These are phyloP conservation scores for Annulohypoxylon nitens DNA, from an alignment of 495 filamentous ascomycete species.

Conservation along the genomic window DNA sequence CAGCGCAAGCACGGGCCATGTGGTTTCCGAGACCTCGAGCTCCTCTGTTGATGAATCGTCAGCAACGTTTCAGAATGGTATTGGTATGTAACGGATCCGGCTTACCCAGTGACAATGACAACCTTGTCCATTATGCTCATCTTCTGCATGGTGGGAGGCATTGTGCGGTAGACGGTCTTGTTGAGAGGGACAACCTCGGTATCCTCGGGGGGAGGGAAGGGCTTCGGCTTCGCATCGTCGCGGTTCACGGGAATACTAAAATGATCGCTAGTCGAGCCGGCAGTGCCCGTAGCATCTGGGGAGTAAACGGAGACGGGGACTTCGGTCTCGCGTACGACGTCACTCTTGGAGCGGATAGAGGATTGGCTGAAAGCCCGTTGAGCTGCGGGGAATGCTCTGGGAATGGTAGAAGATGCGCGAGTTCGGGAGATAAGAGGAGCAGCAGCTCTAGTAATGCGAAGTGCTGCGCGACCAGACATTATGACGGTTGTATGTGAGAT, in stretches of 20 bases:
- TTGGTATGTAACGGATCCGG: slow-evolving; percentile 16
- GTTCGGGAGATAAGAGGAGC: slow-evolving; percentile 51
- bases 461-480: slow-evolving; percentile 60
- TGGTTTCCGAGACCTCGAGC: slow-evolving; percentile 81
- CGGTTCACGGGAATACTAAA: slow-evolving; percentile 85
- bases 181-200: slow-evolving; percentile 59
- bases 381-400: slow-evolving; percentile 56
- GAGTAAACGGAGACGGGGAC: slow-evolving; percentile 64
- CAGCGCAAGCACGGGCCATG: slow-evolving; percentile 80
- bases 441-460: slow-evolving; percentile 52
- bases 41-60: slow-evolving; percentile 63
- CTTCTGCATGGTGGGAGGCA: slow-evolving; percentile 72
- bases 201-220: slow-evolving; percentile 52
- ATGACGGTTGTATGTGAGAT: slow-evolving; percentile 31
- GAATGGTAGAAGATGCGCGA: slow-evolving; percentile 41
- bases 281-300: slow-evolving; percentile 57
- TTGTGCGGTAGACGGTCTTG: slow-evolving; percentile 57
- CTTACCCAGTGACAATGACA: slow-evolving; percentile 79
- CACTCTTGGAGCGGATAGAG: slow-evolving; percentile 43
- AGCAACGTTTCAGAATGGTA: slow-evolving; percentile 27
- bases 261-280: slow-evolving; percentile 66
- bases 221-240: slow-evolving; percentile 56
- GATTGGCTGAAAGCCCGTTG: slow-evolving; percentile 54
- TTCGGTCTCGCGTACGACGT: slow-evolving; percentile 65
- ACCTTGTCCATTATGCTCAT: slow-evolving; percentile 76